Conservation (phyloP, 2,329 filamentous ascomycete genomes). For the Colletotrichum filicis region DNA sequence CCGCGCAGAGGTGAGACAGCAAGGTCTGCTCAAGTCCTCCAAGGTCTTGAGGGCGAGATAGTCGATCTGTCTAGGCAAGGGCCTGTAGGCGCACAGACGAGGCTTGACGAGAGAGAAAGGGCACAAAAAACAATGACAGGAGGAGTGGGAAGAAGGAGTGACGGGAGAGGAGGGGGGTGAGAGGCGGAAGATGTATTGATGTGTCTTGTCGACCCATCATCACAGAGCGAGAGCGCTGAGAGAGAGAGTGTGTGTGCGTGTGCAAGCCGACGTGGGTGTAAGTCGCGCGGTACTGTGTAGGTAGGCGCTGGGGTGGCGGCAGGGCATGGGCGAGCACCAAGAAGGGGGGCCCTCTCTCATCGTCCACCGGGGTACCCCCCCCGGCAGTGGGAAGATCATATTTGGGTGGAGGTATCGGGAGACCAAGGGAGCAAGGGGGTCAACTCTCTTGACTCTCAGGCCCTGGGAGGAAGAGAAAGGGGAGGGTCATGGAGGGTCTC, state of each 20-base stretch:
- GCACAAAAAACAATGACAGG: slow-evolving; percentile 27
- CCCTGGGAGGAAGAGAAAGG: slow-evolving; percentile 31
- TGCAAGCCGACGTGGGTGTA: slow-evolving; percentile 31
- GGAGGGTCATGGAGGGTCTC: slow-evolving; percentile 16
- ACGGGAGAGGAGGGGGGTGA: slow-evolving; percentile 30
- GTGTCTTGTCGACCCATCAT: slow-evolving; percentile 27
- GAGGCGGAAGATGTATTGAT: slow-evolving; percentile 35
- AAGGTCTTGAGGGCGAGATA: slow-evolving; percentile 33
- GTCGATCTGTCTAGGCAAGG: slow-evolving; percentile 36
- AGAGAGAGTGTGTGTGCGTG: slow-evolving; percentile 4
- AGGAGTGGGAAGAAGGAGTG: slow-evolving; percentile 24
- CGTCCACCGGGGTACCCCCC: slow-evolving; percentile 26
- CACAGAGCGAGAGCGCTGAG: slow-evolving; percentile 10
- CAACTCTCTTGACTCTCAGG: slow-evolving; percentile 11
- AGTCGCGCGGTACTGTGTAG: slow-evolving; percentile 20
- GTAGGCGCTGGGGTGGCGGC: slow-evolving; percentile 33
- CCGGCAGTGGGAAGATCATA: slow-evolving; percentile 35
- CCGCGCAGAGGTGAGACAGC: slow-evolving; percentile 33
- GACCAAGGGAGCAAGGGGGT: slow-evolving; percentile 36
- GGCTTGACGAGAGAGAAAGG: slow-evolving; percentile 30
- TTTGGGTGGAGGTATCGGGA: slow-evolving; percentile 35
- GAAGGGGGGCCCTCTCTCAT: slow-evolving; percentile 4
- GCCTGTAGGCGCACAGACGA: slow-evolving; percentile 34
- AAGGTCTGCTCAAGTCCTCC: slow-evolving; percentile 25
- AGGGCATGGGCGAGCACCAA: slow-evolving; percentile 27